Conservation (phyloP, 331 rosid species). For the Spiraea crenata region DNA sequence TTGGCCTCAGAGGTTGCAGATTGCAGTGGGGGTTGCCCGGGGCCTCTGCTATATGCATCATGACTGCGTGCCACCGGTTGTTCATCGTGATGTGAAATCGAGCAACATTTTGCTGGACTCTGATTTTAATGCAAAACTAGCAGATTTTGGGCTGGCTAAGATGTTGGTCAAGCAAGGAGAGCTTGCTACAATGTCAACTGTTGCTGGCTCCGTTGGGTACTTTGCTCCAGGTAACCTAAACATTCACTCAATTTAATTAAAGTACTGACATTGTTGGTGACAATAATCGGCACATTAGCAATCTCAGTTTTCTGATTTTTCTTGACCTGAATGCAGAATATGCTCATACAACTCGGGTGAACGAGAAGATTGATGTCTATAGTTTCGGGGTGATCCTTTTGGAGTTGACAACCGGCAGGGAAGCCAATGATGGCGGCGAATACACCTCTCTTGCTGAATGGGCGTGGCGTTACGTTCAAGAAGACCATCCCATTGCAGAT, state of each 20-base stretch:
- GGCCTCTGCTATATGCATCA: conserved; percentile 93
- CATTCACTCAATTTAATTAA: no score
- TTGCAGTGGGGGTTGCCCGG: conserved; percentile 75
- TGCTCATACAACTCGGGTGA: conserved; percentile 58
- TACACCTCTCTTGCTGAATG: conserved; percentile 72
- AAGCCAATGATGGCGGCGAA: conserved; percentile 62
- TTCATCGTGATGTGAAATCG: conserved; percentile 79
- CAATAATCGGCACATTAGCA: neutral
- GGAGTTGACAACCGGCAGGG: conserved; percentile 74
- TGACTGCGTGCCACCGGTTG: conserved; percentile 59
- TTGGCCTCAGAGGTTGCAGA: conserved; percentile 75
- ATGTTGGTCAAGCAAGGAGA: conserved; percentile 64
- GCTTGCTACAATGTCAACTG: conserved; percentile 57
- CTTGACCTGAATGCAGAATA: conserved; percentile 46
- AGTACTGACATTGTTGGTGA: no score
- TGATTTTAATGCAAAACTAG: conserved; percentile 70
- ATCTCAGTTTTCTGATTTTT: neutral
- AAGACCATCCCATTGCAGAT: conserved; percentile 41
- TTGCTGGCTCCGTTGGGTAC: conserved; percentile 81
- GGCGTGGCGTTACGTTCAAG: conserved; percentile 48
- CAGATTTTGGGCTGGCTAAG: conserved; percentile 92
- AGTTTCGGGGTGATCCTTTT: conserved; percentile 80
- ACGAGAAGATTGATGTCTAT: conserved; percentile 78
- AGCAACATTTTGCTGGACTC: conserved; percentile 83
- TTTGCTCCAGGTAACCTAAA: conserved; percentile 74